Evolutionary conservation across 352 stramenopile species (phyloP).

Genomic region (Pythium brachiatum): DNA sequence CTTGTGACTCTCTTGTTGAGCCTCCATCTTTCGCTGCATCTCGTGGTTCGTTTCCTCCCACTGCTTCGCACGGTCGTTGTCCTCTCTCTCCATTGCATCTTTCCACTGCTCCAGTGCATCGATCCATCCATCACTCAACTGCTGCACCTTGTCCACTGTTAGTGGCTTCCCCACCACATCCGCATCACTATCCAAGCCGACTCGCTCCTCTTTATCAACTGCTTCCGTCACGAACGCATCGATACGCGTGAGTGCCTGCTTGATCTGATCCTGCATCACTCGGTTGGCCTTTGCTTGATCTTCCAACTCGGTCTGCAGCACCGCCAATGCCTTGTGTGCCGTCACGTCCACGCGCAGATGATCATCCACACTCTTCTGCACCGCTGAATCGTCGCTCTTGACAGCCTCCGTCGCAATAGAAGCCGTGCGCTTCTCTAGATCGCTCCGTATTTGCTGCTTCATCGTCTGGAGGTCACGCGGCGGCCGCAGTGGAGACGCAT

Average conservation of each 20-base stretch:
- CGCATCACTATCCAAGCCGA: not conserved
- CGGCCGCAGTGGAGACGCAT: constrained; percentile 13
- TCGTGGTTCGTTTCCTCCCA: not conserved
- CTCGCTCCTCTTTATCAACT: not conserved
- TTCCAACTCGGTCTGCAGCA: constrained; percentile 22
- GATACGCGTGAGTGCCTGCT: constrained; percentile 1
- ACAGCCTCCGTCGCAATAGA: not conserved
- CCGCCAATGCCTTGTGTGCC: constrained; percentile 6
- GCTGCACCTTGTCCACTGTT: not conserved
- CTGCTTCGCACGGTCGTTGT: not conserved
- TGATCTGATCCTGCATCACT: constrained; percentile 8
- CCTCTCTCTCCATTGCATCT: not conserved
- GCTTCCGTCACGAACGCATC: not conserved
- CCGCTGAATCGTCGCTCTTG: not conserved
- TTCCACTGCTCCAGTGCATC: not conserved
- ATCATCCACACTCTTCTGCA: constrained; percentile 1
- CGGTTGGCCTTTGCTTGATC: constrained; percentile 17
- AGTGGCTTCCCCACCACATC: not conserved
- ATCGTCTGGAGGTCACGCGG: not conserved
- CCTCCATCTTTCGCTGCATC: not conserved
- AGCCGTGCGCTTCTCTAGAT: not conserved
- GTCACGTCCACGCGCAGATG: constrained; percentile 7
- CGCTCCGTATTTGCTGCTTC: constrained; percentile 3
- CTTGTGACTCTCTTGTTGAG: not conserved
- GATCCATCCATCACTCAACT: not conserved